Conservation (phyloP, 2,329 filamentous ascomycete species). For the Exutisphaerella laricina region DNA sequence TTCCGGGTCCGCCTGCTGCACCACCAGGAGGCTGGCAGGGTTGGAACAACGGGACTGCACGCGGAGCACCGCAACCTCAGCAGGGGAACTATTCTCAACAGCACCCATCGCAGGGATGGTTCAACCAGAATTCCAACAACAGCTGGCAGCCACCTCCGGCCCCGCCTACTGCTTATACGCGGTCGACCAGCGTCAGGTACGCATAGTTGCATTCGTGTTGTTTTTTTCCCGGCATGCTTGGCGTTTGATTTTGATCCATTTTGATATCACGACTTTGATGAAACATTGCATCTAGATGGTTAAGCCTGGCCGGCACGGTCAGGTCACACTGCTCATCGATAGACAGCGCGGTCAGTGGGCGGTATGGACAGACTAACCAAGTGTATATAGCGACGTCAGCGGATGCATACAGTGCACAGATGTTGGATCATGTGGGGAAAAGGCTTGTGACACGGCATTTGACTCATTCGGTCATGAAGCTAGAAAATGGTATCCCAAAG, state of each 20-base stretch:
- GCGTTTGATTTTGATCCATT: neutral
- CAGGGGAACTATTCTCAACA: slow-evolving; percentile 13
- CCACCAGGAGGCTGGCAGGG: slow-evolving; percentile 32
- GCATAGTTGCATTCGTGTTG: slow-evolving; percentile 10
- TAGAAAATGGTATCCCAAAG: slow-evolving; percentile 1
- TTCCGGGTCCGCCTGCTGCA: slow-evolving; percentile 19
- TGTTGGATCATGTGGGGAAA: too few species aligned
- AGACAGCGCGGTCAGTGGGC: neutral
- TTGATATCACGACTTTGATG: neutral
- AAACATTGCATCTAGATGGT: too few species aligned
- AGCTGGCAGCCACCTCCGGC: slow-evolving; percentile 18
- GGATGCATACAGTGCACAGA: too few species aligned
- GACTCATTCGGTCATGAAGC: neutral
- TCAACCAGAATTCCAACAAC: slow-evolving; percentile 12
- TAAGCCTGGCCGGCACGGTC: neutral
- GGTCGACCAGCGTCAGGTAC: slow-evolving; percentile 19
- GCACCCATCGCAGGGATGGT: slow-evolving; percentile 26
- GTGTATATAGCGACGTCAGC: too few species aligned
- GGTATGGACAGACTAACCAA: too few species aligned
- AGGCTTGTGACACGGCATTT: too few species aligned
- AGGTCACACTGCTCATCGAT: neutral
- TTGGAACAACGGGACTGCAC: slow-evolving; percentile 21
- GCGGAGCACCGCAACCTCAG: slow-evolving; percentile 13
- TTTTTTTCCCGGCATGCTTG: slow-evolving; percentile 1
- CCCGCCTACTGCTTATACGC: slow-evolving; percentile 21